Conservation (phyloP, 2,329 filamentous ascomycete genomes). For the Pseudovirgaria hyperparasitica region DNA sequence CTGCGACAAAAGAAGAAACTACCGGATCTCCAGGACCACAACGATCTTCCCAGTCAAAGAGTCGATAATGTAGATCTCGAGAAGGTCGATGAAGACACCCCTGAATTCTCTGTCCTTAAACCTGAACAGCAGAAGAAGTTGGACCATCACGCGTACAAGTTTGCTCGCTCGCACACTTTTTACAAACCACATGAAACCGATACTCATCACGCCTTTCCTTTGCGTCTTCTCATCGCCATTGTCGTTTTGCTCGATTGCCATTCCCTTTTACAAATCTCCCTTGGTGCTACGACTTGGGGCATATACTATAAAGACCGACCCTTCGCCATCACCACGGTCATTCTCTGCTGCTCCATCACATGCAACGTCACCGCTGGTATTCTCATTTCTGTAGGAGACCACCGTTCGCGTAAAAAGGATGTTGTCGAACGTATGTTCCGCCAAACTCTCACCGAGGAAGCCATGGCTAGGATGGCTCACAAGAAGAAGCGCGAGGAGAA, state of each 20-base stretch:
- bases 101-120: constrained; percentile 49
- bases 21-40: constrained; percentile 52
- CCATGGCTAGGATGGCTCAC: constrained; percentile 44
- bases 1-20: constrained; percentile 48
- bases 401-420: constrained; percentile 72
- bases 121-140: constrained; percentile 54
- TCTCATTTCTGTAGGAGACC: constrained; percentile 64
- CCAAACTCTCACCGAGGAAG: constrained; percentile 59
- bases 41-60: constrained; percentile 45
- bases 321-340: constrained; percentile 63
- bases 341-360: constrained; percentile 66
- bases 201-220: constrained; percentile 68
- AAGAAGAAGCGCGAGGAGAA: constrained; percentile 25
- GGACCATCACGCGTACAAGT: constrained; percentile 66
- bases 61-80: constrained; percentile 27
- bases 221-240: constrained; percentile 60
- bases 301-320: constrained; percentile 60
- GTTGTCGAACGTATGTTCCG: constrained; percentile 64
- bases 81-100: constrained; percentile 17
- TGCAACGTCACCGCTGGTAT: constrained; percentile 68
- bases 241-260: constrained; percentile 71
- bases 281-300: constrained; percentile 67
- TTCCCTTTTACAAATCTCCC: constrained; percentile 65
- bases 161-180: constrained; percentile 73
- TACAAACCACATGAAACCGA: constrained; percentile 81